phyloP scores from a whole-genome alignment of 352 stramenopile species.

The Pythium brachiatum region DNA sequence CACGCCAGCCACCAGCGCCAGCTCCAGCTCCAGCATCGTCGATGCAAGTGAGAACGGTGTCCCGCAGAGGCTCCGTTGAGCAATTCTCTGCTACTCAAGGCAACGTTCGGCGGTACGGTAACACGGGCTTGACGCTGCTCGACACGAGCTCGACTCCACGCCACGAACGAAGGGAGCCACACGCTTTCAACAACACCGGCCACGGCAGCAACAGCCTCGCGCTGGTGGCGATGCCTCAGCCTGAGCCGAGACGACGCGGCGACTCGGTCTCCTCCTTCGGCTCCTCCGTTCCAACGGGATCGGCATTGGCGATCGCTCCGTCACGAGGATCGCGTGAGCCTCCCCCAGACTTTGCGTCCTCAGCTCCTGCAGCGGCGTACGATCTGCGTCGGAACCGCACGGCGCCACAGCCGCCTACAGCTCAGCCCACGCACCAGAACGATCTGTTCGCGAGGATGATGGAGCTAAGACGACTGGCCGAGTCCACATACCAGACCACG shows the following conservation, averaged over 20 bases:
- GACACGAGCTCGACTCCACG: not conserved
- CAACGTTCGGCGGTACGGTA: not conserved
- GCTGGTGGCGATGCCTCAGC: not conserved
- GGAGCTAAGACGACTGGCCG: constrained; percentile 34
- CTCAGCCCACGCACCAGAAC: not conserved
- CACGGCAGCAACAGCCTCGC: not conserved
- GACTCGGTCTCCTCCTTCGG: not conserved
- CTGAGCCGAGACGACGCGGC: not conserved
- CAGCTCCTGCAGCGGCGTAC: constrained; percentile 6
- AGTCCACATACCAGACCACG: constrained; percentile 36
- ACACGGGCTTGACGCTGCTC: constrained; percentile 7
- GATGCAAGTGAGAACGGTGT: no score
- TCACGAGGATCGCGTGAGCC: constrained; percentile 1
- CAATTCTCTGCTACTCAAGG: not conserved
- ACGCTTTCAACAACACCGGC: not conserved
- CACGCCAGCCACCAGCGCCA: not conserved
- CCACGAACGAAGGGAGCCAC: not conserved
- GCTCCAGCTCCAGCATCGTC: not conserved
- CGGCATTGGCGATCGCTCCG: not conserved
- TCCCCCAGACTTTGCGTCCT: constrained; percentile 2
- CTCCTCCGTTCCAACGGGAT: no score
- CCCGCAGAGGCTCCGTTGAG: not conserved
- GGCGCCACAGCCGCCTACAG: not conserved
- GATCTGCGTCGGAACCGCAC: constrained; percentile 10
- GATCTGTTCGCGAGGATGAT: constrained; percentile 31